phyloP scores from a whole-genome alignment of 2,329 filamentous ascomycete genomes.

The Fusarium sp. region DNA sequence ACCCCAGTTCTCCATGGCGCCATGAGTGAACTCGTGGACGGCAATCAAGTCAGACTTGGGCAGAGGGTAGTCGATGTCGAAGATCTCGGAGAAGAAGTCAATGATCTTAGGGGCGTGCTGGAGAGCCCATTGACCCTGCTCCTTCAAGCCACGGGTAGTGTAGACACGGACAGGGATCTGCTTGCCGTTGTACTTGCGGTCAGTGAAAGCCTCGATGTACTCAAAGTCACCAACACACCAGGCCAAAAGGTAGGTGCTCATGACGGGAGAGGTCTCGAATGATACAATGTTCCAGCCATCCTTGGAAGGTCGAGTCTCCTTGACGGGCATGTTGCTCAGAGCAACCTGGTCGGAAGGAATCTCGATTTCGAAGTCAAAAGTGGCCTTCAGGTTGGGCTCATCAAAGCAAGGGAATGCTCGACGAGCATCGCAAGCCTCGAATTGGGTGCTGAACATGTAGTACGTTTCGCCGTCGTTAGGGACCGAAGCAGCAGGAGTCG shows the following conservation, averaged over 20 bases:
- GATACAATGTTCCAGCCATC: conserved; percentile 79
- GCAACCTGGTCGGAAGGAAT: conserved; percentile 89
- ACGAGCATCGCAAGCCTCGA: conserved; percentile 95
- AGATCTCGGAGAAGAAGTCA: conserved; percentile 96
- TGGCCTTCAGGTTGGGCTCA: conserved; percentile 96
- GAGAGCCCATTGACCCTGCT: conserved; percentile 90
- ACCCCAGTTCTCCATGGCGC: conserved; percentile 97
- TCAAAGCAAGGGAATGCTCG: conserved; percentile 98
- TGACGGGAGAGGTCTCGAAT: conserved; percentile 87
- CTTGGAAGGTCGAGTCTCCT: conserved; percentile 70
- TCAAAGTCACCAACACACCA: conserved; percentile 99
- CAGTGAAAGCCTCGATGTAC: conserved; percentile 91
- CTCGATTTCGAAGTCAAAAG: conserved; percentile 94
- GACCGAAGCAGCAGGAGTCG: conserved; percentile 79
- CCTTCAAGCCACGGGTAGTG: conserved; percentile 92
- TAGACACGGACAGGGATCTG: conserved; percentile 94
- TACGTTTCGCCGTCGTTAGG: conserved; percentile 77
- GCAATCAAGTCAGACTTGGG: conserved; percentile 93
- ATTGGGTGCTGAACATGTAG: conserved; percentile 94
- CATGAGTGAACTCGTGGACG: conserved; percentile 90
- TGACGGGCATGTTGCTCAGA: conserved; percentile 95
- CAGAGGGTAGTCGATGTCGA: conserved; percentile 91
- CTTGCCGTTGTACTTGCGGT: conserved; percentile 91
- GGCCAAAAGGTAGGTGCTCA: conserved; percentile 92
- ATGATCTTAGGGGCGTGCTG: conserved; percentile 93